Evolutionary conservation across 2,329 filamentous ascomycete genomes (phyloP), one percentile per base, ranked within the genome.

Genomic region (Domatiomyces catenatus): DNA sequence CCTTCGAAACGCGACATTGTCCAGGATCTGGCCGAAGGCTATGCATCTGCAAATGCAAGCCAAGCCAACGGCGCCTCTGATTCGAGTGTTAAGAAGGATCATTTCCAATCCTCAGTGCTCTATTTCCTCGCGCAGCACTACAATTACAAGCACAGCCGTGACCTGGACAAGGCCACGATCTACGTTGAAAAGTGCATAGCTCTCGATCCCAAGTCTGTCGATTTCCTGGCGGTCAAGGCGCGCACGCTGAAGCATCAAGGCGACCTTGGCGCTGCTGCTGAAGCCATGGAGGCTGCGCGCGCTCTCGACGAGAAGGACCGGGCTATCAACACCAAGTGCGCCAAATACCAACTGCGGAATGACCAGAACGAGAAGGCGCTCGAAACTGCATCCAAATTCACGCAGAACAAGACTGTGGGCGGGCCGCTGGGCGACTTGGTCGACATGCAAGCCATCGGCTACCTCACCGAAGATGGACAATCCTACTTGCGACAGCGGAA

Each of bases 361-460:
- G 80, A 95, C 66, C 81, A 95, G 63, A 92, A 86, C 62, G 86
- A 93, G 48, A 81, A 81, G 59, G 90, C 86, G 0, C 71, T 96
- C 49, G 80, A 86, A 60, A 94, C 87, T 0, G 88, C 96, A 75
- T 86, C 87, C 56, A 78, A 95, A 57, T 98, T 98, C 68, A 98
- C 93, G 0, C 77, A 90, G 49, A 89, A 89, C 48, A 92, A 98
- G 62, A 84, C 87, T 3, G 77, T 83, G 10, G 88, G 87, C 5
- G 92, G 92, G 1, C 86, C 93, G 3, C 72, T 98, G 42, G 85
- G 84, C 46, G 92, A 98, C 66, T 77, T 98, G 36, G 77, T 93
- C 58, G 92, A 98, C 61, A 98, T 98, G 92, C 92, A 98, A 69
- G 95, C 89, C 65, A 80, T 96, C 59, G 98, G 92, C 93, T 98